phyloP scores from a whole-genome alignment of 163 green algal genomes.

The Trebouxiophyceae sp. region DNA sequence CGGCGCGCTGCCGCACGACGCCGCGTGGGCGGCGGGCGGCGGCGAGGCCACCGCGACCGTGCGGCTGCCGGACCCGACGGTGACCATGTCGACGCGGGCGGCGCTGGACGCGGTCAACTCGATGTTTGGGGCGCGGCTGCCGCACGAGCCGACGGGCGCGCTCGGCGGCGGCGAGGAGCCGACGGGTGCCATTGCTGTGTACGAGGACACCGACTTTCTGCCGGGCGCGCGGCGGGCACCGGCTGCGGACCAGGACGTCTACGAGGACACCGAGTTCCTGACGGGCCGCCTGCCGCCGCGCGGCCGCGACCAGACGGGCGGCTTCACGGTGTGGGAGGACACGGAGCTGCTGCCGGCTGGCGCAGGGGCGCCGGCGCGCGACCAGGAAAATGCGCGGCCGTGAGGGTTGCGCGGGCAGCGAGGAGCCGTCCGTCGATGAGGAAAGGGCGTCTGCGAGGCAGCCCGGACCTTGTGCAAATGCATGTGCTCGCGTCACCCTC shows the following conservation, averaged over 20 bases:
- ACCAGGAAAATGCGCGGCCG: too few species aligned
- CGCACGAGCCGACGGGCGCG: slow-evolving; percentile 17
- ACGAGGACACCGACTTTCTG: slow-evolving; percentile 38
- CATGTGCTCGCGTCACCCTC: too few species aligned
- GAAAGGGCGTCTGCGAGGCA: too few species aligned
- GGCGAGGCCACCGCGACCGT: background rate
- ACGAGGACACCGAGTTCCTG: slow-evolving; percentile 21
- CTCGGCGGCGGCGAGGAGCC: background rate
- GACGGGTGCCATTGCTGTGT: slow-evolving; percentile 6
- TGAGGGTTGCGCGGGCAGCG: too few species aligned
- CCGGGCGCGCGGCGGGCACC: background rate
- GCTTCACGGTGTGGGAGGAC: slow-evolving; percentile 36
- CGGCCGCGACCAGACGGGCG: background rate
- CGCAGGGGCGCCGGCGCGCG: background rate
- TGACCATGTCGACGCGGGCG: slow-evolving; percentile 53
- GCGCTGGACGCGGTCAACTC: slow-evolving; percentile 56
- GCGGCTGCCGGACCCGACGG: slow-evolving; percentile 37
- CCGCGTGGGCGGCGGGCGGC: background rate
- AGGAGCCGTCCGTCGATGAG: too few species aligned
- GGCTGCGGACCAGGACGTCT: background rate
- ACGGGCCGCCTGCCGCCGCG: too few species aligned
- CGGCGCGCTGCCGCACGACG: slow-evolving; percentile 7
- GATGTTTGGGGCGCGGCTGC: slow-evolving; percentile 45
- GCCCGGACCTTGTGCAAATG: too few species aligned
- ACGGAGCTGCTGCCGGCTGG: slow-evolving; percentile 31